These are phyloP conservation scores for Pontederia paniculata DNA, from an alignment of 176 grass and related monocot genomes.

Conservation along the genomic window DNA sequence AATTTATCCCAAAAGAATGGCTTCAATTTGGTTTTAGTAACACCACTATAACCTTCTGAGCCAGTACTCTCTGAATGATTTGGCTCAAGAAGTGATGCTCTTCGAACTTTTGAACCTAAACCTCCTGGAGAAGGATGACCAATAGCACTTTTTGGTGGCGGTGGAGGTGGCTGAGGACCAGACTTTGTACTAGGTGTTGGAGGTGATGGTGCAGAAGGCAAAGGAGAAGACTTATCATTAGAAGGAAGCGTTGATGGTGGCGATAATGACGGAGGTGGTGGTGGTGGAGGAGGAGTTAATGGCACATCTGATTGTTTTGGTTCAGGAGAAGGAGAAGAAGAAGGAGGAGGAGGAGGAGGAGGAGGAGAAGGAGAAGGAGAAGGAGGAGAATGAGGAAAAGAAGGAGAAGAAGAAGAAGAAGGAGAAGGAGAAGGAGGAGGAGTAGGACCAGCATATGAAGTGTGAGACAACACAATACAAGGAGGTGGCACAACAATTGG, in stretches of 20 bases:
- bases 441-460: too few species aligned
- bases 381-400: constrained; percentile 2
- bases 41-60: constrained; percentile 11
- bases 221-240: neutral
- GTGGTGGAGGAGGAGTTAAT: constrained; percentile 24
- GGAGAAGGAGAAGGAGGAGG: too few species aligned
- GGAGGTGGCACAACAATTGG: too few species aligned
- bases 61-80: constrained; percentile 10
- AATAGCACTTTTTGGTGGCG: constrained; percentile 7
- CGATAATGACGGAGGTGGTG: neutral
- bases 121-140: constrained; percentile 7
- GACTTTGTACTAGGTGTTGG: constrained; percentile 19
- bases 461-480: too few species aligned
- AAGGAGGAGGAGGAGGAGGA: constrained; percentile 12
- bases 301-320: neutral
- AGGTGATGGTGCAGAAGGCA: neutral
- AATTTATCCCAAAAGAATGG: constrained; percentile 99
- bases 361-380: constrained; percentile 1
- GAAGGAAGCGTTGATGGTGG: neutral
- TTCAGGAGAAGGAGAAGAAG: constrained; percentile 16
- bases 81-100: constrained; percentile 11
- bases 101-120: constrained; percentile 17
- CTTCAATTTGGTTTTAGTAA: constrained; percentile 80
- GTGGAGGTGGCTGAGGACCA: constrained; percentile 28
- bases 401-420: too few species aligned